phyloP scores from a whole-genome alignment of 2,329 filamentous ascomycete genomes.

The Nemania sp. region DNA sequence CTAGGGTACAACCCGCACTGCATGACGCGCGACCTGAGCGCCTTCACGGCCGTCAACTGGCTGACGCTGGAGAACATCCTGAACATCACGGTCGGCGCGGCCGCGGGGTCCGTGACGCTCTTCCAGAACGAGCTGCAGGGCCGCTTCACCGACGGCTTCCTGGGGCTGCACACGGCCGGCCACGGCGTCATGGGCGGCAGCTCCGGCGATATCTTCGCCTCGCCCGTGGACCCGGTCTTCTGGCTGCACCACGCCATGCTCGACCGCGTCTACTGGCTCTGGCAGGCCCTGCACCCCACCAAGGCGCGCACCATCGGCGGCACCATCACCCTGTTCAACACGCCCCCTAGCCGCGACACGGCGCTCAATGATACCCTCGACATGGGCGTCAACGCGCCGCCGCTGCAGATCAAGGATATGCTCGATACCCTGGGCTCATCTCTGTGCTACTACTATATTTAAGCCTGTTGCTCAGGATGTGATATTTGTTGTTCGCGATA shows the following conservation, averaged over 20 bases:
- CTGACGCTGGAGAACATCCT: constrained; percentile 43
- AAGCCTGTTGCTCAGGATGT: neutral
- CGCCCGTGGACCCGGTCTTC: constrained; percentile 46
- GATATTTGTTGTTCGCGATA: neutral
- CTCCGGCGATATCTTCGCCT: constrained; percentile 42
- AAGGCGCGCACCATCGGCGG: constrained; percentile 41
- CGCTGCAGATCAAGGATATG: constrained; percentile 13
- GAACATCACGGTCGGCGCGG: constrained; percentile 43
- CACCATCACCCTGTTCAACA: constrained; percentile 47
- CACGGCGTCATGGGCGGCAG: constrained; percentile 50
- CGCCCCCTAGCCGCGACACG: constrained; percentile 45
- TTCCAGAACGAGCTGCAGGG: constrained; percentile 52
- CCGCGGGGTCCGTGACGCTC: constrained; percentile 32
- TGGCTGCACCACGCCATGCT: constrained; percentile 47
- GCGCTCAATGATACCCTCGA: constrained; percentile 43
- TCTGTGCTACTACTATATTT: constrained; percentile 34
- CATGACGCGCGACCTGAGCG: constrained; percentile 42
- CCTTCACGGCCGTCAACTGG: constrained; percentile 39
- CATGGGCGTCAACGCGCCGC: constrained; percentile 37
- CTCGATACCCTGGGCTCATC: constrained; percentile 29
- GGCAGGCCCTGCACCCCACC: constrained; percentile 40
- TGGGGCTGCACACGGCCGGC: constrained; percentile 50
- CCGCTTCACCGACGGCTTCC: constrained; percentile 45
- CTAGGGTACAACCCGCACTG: constrained; percentile 46
- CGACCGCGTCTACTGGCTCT: constrained; percentile 48